Conservation (phyloP, 495 filamentous ascomycete genomes). For the Talaromyces trachyspermus region DNA sequence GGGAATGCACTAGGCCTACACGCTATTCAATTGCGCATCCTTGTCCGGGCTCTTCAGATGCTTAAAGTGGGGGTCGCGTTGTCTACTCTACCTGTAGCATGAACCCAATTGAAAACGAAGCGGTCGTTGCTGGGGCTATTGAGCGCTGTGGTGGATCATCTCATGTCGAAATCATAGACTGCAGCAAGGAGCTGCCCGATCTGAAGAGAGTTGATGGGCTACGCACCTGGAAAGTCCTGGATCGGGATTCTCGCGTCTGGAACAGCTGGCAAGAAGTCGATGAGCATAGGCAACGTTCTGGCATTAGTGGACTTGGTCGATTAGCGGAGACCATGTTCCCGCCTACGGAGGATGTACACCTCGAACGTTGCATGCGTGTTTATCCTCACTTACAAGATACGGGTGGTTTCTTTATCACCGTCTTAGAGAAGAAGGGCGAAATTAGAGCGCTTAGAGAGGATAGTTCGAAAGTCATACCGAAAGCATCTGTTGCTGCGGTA, state of each 20-base stretch:
- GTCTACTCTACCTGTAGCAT: slow-evolving; percentile 98
- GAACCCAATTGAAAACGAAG: slow-evolving; percentile 96
- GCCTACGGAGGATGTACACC: slow-evolving; percentile 57
- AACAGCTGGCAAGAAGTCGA: slow-evolving; percentile 68
- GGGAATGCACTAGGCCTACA: slow-evolving; percentile 78
- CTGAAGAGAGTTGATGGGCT: slow-evolving; percentile 70
- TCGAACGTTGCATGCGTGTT: slow-evolving; percentile 84
- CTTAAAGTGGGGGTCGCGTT: slow-evolving; percentile 88
- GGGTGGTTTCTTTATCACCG: slow-evolving; percentile 93
- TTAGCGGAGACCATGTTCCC: slow-evolving; percentile 81
- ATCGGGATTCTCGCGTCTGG: slow-evolving; percentile 70
- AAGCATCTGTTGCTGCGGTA: slow-evolving; percentile 45
- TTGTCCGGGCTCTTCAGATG: slow-evolving; percentile 92
- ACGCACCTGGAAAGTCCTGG: slow-evolving; percentile 78
- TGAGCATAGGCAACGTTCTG: slow-evolving; percentile 50
- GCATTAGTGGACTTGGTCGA: slow-evolving; percentile 50
- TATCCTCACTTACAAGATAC: slow-evolving; percentile 96
- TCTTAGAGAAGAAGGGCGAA: slow-evolving; percentile 83
- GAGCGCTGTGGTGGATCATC: slow-evolving; percentile 77
- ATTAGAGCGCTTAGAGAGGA: slow-evolving; percentile 77
- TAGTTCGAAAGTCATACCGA: slow-evolving; percentile 48
- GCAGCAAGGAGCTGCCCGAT: slow-evolving; percentile 63
- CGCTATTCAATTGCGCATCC: slow-evolving; percentile 75
- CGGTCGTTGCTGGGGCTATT: slow-evolving; percentile 80
- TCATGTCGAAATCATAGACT: slow-evolving; percentile 79